Conservation (phyloP, 805 yeast species). For the Wickerhamiella azymoides region DNA sequence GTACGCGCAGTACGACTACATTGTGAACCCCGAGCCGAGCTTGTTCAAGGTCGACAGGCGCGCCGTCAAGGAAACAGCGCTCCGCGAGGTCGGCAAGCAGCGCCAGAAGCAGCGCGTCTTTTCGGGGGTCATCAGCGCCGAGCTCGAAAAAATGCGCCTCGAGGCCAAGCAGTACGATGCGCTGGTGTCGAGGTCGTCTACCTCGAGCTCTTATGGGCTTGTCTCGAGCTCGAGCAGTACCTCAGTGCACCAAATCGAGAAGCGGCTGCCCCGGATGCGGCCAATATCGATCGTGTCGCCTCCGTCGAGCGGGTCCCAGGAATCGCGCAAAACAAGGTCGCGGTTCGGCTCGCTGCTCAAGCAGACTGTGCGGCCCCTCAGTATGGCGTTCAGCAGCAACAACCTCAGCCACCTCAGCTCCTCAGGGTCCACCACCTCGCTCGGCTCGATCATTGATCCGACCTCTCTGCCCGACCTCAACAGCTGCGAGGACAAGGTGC, state of each 20-base stretch:
- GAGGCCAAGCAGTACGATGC: constrained; percentile 36
- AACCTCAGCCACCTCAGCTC: not conserved
- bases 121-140: constrained; percentile 32
- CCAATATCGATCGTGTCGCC: constrained; percentile 7
- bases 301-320: not conserved
- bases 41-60: constrained; percentile 21
- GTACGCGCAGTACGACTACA: constrained; percentile 12
- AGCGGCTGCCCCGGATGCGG: constrained; percentile 6
- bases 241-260: constrained; percentile 3
- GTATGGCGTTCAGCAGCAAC: constrained; percentile 22
- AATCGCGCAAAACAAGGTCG: constrained; percentile 9
- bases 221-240: not conserved
- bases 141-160: constrained; percentile 37
- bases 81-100: constrained; percentile 29
- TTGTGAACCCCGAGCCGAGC: constrained; percentile 23
- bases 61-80: constrained; percentile 29
- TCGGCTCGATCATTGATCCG: constrained; percentile 26
- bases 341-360: constrained; percentile 27
- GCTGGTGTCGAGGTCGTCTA: constrained; percentile 5
- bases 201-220: not conserved
- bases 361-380: constrained; percentile 29
- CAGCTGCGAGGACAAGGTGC: constrained; percentile 35
- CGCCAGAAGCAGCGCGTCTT: constrained; percentile 32
- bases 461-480: constrained; percentile 47
- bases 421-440: not conserved